Evolutionary conservation across 768 basidiomycete species (phyloP).

Genomic region (Psilocybe azurescens): DNA sequence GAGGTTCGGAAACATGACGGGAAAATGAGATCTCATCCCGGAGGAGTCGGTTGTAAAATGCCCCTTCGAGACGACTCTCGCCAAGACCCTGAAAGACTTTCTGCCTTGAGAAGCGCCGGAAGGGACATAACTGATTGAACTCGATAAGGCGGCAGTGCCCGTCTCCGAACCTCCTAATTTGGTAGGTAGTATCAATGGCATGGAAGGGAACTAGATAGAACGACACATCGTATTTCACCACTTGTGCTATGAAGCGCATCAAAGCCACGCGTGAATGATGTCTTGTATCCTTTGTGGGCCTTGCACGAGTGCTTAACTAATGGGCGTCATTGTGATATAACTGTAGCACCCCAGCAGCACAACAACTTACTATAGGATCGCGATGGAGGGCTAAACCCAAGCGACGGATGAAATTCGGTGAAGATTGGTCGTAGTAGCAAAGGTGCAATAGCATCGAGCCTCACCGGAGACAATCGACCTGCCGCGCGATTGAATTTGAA

Average conservation of each 20-base stretch:
- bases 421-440: not conserved
- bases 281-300: not conserved
- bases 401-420: not conserved
- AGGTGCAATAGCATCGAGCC: not conserved
- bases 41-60: conserved; percentile 5
- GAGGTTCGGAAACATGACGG: conserved; percentile 19
- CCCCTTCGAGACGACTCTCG: conserved; percentile 6
- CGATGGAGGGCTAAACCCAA: not conserved
- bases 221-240: not conserved
- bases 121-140: conserved; percentile 10
- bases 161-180: not conserved
- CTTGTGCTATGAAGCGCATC: not conserved
- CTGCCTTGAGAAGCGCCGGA: conserved; percentile 9
- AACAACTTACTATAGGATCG: not conserved
- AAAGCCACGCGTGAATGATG: not conserved
- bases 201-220: not conserved
- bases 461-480: not conserved
- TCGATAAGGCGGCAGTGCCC: conserved; percentile 10
- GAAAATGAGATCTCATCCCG: conserved; percentile 4
- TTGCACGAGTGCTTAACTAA: not conserved
- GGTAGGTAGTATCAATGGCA: not conserved
- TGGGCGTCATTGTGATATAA: not conserved
- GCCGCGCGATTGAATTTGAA: not conserved
- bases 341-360: not conserved
- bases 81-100: conserved; percentile 5